Base-by-base conservation (phyloP, 2,329 filamentous ascomycete species). In the Xylaria multiplex region DNA sequence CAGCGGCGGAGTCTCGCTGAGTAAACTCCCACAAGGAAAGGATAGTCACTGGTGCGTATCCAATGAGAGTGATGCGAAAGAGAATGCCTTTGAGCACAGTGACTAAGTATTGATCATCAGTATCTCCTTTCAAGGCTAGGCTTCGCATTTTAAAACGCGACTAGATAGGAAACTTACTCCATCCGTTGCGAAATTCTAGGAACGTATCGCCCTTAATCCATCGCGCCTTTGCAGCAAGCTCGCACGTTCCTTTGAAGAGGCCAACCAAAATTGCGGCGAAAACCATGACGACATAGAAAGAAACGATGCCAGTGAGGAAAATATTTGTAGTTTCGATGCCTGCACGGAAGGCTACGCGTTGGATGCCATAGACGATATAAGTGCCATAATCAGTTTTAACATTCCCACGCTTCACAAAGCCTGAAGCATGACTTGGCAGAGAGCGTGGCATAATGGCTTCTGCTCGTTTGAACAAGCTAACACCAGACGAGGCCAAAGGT, bases 11-110 rank as follows among this genome's bases (percentile, higher is more conserved):
- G 79, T 98, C 94, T 69, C 87, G 86, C 74, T 90, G 85, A 4
- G 93, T 97, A 66, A 97, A 90, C 78, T 98, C 93, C 95, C 95
- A 97, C 71, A 97, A 85, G 78, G 92, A 96, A 61, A 97, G 87
- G 61, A 97, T 91, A 55, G 90, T 88, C 86, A 97, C 93, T 77
- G 96, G 92, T 22, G 95, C 93, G 81, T 93, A 97, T 69, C 93
- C 93, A 74, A 97, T 96, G 45, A 97, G 85, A 48, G 94, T 89
- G 74, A 97, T 85, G 70, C 95, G 91, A 86, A 96, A 97, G 70
- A 97, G 85, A 72, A 97, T 96, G 64, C 95, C 95, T 83, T 97
- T 96, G 74, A 97, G 86, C 6, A 97, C 91, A 14, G 93, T 94
- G 70, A 90, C 74, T 76, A 58, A 30, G n/a, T 27, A 6, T 13